Evolutionary conservation across 2,329 filamentous ascomycete genomes (phyloP), one percentile per base, ranked within the genome.

Genomic region (Phyllosticta citrichinensis): DNA sequence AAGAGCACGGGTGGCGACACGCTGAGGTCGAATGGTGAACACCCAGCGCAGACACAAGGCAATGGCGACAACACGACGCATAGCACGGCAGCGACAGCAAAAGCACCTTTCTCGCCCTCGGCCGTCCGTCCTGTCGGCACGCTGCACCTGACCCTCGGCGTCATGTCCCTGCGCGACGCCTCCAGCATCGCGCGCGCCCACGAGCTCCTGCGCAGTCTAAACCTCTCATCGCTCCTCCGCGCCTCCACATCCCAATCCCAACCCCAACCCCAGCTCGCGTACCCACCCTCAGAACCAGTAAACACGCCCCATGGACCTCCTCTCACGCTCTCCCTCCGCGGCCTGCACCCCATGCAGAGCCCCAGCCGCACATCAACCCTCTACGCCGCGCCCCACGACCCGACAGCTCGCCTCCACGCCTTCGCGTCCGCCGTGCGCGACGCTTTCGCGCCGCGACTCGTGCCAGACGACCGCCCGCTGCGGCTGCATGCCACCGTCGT

Each of bases 81-180:
- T 30, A 5, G 63, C 52, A 53, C 59, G 54, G 71, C 55, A 56
- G 52, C 61, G 66, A 74, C 57, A 68, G 74, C 62, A 72, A 76
- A 64, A 73, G 63, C 35, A 27, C 76, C 77, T 5, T 75, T 93
- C 10, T 87, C 88, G 0, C 71, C 77, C 33, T 81, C 81, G 60
- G 90, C 91, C 1, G 76, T 96, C 57, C 80, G 91, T 27, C 91
- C 91, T 0, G 74, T 89, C 0, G 89, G 89, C 0, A 91, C 91
- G 1, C 74, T 97, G 55, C 93, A 97, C 73, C 77, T 96, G 2
- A 97, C 92, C 0, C 79, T 97, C 0, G 92, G 91, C 0, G 88
- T 95, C 1, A 92, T 97, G 88, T 87, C 82, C 65, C 80, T 96
- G 10, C 74, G 78, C 2, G 78, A 76, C 2, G 73, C 77, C 2